Evolutionary conservation across 176 grass and related monocot species (phyloP).

Genomic region (Leersia perrieri): DNA sequence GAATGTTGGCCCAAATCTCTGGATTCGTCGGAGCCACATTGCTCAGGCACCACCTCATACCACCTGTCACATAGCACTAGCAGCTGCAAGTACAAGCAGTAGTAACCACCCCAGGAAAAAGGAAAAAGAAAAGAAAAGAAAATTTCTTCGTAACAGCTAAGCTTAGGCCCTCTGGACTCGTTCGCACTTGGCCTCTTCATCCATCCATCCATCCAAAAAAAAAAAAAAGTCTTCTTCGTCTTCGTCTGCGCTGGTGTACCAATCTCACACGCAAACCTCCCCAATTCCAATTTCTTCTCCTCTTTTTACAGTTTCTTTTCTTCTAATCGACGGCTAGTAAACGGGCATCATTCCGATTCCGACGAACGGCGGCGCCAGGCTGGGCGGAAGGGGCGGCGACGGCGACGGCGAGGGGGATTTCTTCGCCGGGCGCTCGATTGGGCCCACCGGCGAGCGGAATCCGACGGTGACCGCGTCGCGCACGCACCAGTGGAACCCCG

Average conservation of each 20-base stretch:
- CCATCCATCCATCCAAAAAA: background rate
- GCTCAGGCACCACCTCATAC: background rate
- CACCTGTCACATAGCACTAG: background rate
- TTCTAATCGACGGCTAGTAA: background rate
- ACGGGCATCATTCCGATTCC: constrained; percentile 40
- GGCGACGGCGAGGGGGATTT: constrained; percentile 40
- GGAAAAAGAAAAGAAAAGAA: background rate
- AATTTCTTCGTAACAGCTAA: background rate
- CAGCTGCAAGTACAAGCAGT: background rate
- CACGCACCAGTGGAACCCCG: constrained; percentile 82
- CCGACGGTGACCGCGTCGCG: constrained; percentile 64
- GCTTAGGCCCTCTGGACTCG: background rate
- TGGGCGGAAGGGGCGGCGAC: background rate
- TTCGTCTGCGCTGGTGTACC: background rate
- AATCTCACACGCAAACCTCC: constrained; percentile 27
- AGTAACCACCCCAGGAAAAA: background rate
- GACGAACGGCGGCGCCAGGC: background rate
- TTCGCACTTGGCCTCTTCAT: background rate
- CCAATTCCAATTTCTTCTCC: background rate
- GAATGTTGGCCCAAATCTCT: background rate
- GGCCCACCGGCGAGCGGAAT: constrained; percentile 71
- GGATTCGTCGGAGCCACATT: constrained; percentile 10
- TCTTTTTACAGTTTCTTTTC: background rate
- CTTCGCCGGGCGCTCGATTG: constrained; percentile 70
- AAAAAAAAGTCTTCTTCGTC: too few species aligned